Base-by-base conservation (phyloP, 2,329 filamentous ascomycete genomes). In the Ophiostoma tasmaniense region DNA sequence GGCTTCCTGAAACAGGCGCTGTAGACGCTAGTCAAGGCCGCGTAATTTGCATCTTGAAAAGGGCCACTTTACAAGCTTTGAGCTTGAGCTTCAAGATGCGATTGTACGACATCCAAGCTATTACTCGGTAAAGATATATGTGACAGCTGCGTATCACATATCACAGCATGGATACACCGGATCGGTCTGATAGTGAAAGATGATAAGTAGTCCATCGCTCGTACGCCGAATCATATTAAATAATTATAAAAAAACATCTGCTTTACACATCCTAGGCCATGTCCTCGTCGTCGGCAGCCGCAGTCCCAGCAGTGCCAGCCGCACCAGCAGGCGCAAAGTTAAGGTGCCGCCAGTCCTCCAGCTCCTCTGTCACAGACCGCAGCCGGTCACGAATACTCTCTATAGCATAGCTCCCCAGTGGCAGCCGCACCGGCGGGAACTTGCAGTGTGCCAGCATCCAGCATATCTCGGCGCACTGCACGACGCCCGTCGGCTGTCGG, bases 381-480 rank as follows among this genome's bases (percentile, higher is more conserved):
- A 98, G 79, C 25, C 94, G 85, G 79, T 99, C 95, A 20, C 95
- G 84, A 66, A 98, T 96, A 77, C 93, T 97, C 78, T 99, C 94
- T 50, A 98, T 94, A 1, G 95, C 94, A 80, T 96, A 98, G 73
- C 89, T 96, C 0, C 95, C 95, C 30, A 98, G 79, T n/a, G 97
- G 81, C 70, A 99, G 79, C 42, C 95, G 82, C 72, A 98, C 78
- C 0, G 95, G 95, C 66, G 95, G 95, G 76, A 93, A 97, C n/a
- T 88, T 90, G 80, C 94, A 98, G 81, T 98, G 95, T 0, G 90
- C 95, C 61, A 98, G 80, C 81, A 97, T 89, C 95, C 95, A 98
- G 7, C 97, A 89, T 69, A 98, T 81, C 81, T 98, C 93, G 2
- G 93, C 93, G 71, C 93, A 94, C 79, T 96, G 97, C 68, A 97